A percentile compares a stretch with the other conserved stretches of the same genome.
These are phyloP conservation scores for Cardamine resedifolia DNA, from an alignment of 345 rosid genomes.

Conservation along the genomic window DNA sequence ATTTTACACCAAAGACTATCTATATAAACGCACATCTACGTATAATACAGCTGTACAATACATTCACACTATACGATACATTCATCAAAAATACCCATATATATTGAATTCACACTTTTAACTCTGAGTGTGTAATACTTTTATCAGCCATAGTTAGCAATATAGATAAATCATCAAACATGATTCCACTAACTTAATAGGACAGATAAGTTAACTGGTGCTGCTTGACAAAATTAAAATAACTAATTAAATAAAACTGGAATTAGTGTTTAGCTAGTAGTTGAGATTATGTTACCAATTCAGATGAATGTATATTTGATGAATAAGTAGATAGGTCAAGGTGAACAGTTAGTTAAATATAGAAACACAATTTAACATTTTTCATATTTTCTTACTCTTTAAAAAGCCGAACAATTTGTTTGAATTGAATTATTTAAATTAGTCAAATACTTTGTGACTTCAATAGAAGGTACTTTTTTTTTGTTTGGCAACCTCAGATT, in stretches of 20 bases:
- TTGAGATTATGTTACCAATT: neutral
- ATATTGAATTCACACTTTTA: slow-evolving; percentile 4
- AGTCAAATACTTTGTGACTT: neutral
- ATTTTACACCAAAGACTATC: neutral
- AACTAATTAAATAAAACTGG: neutral
- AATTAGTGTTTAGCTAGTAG: neutral
- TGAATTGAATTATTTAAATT: neutral
- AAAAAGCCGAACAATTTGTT: neutral
- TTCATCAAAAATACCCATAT: neutral
- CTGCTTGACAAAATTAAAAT: no score
- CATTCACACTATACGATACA: neutral
- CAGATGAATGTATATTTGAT: neutral
- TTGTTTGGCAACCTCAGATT: neutral
- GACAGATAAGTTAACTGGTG: neutral
- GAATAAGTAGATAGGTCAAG: neutral
- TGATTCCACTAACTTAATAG: neutral
- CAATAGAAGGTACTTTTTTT: neutral
- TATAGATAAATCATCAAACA: neutral
- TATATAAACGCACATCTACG: slow-evolving; percentile 21
- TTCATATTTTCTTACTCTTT: neutral
- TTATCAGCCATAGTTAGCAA: neutral
- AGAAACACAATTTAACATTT: neutral
- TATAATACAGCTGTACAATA: neutral
- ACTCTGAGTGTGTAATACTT: neutral
- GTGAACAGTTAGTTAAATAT: neutral